A percentile compares a stretch with the other conserved stretches of the same genome.
phyloP scores from a whole-genome alignment of 73 alveolate genomes.

The Paramecium tetraurelia region DNA sequence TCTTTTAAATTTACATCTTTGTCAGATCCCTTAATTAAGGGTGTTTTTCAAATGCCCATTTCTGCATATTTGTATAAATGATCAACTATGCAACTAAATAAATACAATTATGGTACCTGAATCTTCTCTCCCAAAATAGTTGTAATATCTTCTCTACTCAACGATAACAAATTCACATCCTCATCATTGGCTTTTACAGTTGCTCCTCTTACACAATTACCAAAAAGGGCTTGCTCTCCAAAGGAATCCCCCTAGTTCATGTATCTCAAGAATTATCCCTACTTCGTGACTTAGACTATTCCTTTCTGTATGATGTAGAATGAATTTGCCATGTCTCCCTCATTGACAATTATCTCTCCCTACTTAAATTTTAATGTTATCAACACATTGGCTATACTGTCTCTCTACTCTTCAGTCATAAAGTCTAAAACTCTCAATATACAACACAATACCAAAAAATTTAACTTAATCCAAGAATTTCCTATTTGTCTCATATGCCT shows the following conservation, averaged over 20 bases:
- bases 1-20: conserved; percentile 45
- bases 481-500: conserved; percentile 56
- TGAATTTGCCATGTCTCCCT: conserved; percentile 68
- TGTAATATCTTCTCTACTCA: conserved; percentile 57
- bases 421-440: background rate
- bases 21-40: conserved; percentile 49
- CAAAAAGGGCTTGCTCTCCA: conserved; percentile 68
- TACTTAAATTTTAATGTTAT: conserved; percentile 53
- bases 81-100: conserved; percentile 33
- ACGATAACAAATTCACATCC: conserved; percentile 49
- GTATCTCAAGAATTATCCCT: conserved; percentile 55
- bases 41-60: conserved; percentile 66
- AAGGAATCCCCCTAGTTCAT: conserved; percentile 67
- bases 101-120: conserved; percentile 24
- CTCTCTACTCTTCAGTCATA: conserved; percentile 62
- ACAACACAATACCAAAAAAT: conserved; percentile 34
- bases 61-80: conserved; percentile 62
- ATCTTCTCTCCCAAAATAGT: conserved; percentile 63
- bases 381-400: conserved; percentile 54
- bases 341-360: conserved; percentile 64
- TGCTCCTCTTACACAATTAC: conserved; percentile 69
- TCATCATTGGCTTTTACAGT: conserved; percentile 60
- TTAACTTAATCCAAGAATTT: conserved; percentile 62
- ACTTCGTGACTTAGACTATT: conserved; percentile 50
- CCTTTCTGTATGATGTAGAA: conserved; percentile 64